A percentile compares a stretch with the other conserved stretches of the same genome.
Evolutionary conservation across 805 yeast genomes (phyloP).

Genomic region (Starmerella powellii): DNA sequence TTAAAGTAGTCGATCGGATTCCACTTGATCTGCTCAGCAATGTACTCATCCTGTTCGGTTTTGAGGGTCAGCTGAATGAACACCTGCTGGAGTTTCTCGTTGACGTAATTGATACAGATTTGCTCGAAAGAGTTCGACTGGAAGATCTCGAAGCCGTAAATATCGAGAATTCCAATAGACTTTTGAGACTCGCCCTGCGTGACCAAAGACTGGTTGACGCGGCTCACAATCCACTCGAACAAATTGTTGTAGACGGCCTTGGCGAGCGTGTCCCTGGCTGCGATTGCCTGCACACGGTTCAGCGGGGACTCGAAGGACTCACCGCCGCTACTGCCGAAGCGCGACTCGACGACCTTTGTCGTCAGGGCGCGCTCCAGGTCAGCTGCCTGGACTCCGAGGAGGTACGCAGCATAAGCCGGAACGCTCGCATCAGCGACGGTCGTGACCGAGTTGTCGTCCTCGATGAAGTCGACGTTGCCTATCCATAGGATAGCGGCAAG

Average conservation of each 20-base stretch:
- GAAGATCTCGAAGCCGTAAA: conserved; percentile 91
- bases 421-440: conserved; percentile 73
- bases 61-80: conserved; percentile 90
- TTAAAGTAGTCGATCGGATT: conserved; percentile 94
- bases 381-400: conserved; percentile 66
- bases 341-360: conserved; percentile 79
- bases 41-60: conserved; percentile 96
- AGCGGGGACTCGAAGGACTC: conserved; percentile 90
- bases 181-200: conserved; percentile 40
- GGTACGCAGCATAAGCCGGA: conserved; percentile 87
- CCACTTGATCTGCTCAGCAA: conserved; percentile 91
- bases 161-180: conserved; percentile 78
- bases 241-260: conserved; percentile 85
- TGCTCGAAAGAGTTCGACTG: conserved; percentile 93
- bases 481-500: conserved; percentile 84
- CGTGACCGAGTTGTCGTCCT: conserved; percentile 71
- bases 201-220: conserved; percentile 72
- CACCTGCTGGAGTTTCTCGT: conserved; percentile 91
- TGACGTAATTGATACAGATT: conserved; percentile 87
- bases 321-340: conserved; percentile 80
- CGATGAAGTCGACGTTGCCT: conserved; percentile 78
- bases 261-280: conserved; percentile 90
- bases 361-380: conserved; percentile 54
- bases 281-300: conserved; percentile 76
- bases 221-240: conserved; percentile 91